phyloP scores from a whole-genome alignment of 345 rosid genomes.

The Tarenaya hassleriana region DNA sequence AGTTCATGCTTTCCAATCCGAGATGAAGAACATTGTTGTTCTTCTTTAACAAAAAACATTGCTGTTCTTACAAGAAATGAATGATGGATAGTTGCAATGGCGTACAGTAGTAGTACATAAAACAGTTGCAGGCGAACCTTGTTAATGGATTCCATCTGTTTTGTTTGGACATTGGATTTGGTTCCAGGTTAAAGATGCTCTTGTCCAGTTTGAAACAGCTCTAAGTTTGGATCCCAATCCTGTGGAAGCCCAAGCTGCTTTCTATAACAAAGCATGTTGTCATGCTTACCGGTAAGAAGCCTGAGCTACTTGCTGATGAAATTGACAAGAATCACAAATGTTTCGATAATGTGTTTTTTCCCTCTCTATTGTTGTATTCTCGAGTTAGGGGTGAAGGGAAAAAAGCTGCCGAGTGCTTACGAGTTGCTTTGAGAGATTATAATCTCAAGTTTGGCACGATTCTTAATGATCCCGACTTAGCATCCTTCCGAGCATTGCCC shows the following conservation, averaged over 20 bases:
- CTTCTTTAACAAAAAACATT: conserved; percentile 1
- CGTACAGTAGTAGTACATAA: not conserved
- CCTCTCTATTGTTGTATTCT: conserved; percentile 13
- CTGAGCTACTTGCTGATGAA: not conserved
- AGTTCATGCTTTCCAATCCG: no score
- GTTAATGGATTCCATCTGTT: not conserved
- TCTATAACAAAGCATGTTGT: conserved; percentile 92
- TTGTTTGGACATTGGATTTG: conserved; percentile 1
- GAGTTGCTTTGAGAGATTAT: conserved; percentile 78
- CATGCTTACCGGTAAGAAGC: conserved; percentile 63
- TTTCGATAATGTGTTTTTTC: not conserved
- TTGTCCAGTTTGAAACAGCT: conserved; percentile 72
- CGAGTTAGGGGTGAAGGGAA: conserved; percentile 74
- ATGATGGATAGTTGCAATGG: not conserved
- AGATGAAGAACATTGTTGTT: not conserved
- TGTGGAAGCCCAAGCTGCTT: conserved; percentile 84
- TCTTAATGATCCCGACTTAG: conserved; percentile 91
- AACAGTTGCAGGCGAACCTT: not conserved
- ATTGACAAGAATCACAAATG: not conserved
- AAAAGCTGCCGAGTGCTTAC: conserved; percentile 74
- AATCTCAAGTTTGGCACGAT: conserved; percentile 86
- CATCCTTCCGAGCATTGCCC: conserved; percentile 84
- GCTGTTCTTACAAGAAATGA: not conserved
- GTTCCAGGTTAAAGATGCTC: conserved; percentile 82
- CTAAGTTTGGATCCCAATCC: conserved; percentile 67